Evolutionary conservation across 805 yeast genomes (phyloP), one percentile per base, ranked within the genome.

Genomic region (Kodamaea kaohsiungensis): DNA sequence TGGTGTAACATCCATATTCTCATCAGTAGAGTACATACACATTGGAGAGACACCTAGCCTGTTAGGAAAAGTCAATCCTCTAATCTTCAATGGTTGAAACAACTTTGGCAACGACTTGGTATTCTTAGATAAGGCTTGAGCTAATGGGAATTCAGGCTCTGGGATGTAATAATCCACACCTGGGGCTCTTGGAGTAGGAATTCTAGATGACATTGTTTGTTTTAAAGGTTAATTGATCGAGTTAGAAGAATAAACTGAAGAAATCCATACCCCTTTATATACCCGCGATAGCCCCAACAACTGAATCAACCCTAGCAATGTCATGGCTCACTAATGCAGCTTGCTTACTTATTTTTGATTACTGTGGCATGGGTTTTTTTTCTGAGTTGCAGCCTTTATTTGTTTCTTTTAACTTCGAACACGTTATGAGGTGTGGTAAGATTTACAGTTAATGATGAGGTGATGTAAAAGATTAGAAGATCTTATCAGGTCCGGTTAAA

Each of bases 11-110:
- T 65, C 63, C 2, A 77, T 77, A 47, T 79, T 66, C 17, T 58
- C 58, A 2, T 63, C 58, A 2, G 80, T 74, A 4, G 84, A 75
- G 64, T 82, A 82, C 49, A 71, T 77, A 62, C 85, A 79, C 84
- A 82, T 80, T 45, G 85, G 85, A 0, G 86, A 75, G 17, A 83
- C 82, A 49, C 83, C 84, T 22, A 82, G 63, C 55, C 88, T 69
- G 63, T 84, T 84, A 12, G 71, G 75, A 16, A 84, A 63, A 1
- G 68, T 64, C 50, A 76, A 46, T n/a, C 65, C 67, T 27, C 74
- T 69, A 53, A 81, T 70, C 22, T 66, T 70, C 47, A 82, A 58
- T 1, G 84, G 84, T 39, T 66, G 63, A 63, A 82, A 82, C n/a
- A 77, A 61, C 48, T 54, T 60, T 1, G 85, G 84, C 17, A 51